Evolutionary conservation across 2,329 filamentous ascomycete species (phyloP).

Genomic region (Paraphoma sp.): DNA sequence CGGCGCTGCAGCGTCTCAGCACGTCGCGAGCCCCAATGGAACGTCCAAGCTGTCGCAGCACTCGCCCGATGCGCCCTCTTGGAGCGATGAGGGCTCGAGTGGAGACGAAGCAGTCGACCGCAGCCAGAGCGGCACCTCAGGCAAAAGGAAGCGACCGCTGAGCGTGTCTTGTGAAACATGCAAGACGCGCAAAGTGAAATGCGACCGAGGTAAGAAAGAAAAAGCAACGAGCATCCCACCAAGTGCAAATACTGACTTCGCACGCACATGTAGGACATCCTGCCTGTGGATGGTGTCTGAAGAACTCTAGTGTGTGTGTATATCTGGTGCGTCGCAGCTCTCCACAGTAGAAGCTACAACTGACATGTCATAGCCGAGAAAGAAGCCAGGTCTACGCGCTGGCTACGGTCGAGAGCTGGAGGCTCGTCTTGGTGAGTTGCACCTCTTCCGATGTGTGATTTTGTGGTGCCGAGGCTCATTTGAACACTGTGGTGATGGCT

Average conservation of each 20-base stretch:
- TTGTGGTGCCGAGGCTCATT: background rate
- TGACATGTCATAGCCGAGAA: constrained; percentile 58
- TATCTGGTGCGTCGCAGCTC: constrained; percentile 35
- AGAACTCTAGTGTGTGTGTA: constrained; percentile 67
- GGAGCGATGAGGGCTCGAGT: constrained; percentile 50
- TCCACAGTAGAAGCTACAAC: background rate
- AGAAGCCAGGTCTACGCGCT: constrained; percentile 69
- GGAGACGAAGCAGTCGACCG: constrained; percentile 47
- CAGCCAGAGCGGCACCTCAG: constrained; percentile 41
- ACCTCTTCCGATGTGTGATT: background rate
- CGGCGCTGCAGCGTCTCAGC: constrained; percentile 27
- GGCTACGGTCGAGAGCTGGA: constrained; percentile 70
- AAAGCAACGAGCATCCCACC: constrained; percentile 56
- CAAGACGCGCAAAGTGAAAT: constrained; percentile 66
- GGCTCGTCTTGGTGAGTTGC: constrained; percentile 60
- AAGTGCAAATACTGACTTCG: constrained; percentile 48
- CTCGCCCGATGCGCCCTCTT: constrained; percentile 44
- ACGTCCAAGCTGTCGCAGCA: constrained; percentile 41
- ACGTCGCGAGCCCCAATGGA: constrained; percentile 39
- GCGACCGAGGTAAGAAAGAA: constrained; percentile 70
- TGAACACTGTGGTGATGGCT: background rate
- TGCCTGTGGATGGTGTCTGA: constrained; percentile 67
- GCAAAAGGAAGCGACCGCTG: constrained; percentile 59
- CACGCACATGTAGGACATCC: constrained; percentile 4
- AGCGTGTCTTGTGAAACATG: constrained; percentile 68